Evolutionary conservation across 495 filamentous ascomycete species (phyloP), one percentile per base, ranked within the genome.

Genomic region (Penicillium chermesinum): DNA sequence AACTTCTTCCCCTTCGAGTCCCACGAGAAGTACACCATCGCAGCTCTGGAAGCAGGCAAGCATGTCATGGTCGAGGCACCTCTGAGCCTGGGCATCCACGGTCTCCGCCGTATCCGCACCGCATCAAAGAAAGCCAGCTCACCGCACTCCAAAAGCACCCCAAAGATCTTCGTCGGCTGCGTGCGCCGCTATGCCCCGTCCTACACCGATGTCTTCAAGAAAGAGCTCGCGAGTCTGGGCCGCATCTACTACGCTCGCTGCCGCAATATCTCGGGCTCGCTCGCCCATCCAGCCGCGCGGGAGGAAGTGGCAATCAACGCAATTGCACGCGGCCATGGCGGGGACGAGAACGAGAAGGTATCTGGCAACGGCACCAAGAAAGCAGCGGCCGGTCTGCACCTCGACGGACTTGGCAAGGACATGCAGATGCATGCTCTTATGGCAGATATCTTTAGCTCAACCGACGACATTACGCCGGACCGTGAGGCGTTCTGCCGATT

Each of bases 31-130:
- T 67, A 75, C 55, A 71, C 69, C 34, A 62, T 81, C 35, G 59
- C 66, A 16, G 78, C 77, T 8, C 63, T 84, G 1, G 38, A 71
- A 44, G 54, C 69, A 7, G 69, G 66, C 18, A 84, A 84, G 53
- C 61, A 75, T 38, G 73, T 75, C 48, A 70, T 84, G 53, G 62
- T 82, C 25, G 77, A 82, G 51, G 74, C 77, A 37, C 80, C 78
- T 1, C 54, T 82, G 12, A 69, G 75, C 42, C 54, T 77, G 41
- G 68, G 61, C 46, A 53, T 70, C 35, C 61, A 55, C 2, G 67
- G 63, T 36, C 66, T 71, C 1, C 54, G 70, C 8, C 52, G 56
- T 12, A 73, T 80, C 41, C 55, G 70, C 21, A 66, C 63, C 1
- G 78, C 75, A 13, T 49, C 19, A 12, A 30, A 65, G 61, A 53